Conservation (phyloP, 2,329 filamentous ascomycete species). For the Neofusicoccum sp. region DNA sequence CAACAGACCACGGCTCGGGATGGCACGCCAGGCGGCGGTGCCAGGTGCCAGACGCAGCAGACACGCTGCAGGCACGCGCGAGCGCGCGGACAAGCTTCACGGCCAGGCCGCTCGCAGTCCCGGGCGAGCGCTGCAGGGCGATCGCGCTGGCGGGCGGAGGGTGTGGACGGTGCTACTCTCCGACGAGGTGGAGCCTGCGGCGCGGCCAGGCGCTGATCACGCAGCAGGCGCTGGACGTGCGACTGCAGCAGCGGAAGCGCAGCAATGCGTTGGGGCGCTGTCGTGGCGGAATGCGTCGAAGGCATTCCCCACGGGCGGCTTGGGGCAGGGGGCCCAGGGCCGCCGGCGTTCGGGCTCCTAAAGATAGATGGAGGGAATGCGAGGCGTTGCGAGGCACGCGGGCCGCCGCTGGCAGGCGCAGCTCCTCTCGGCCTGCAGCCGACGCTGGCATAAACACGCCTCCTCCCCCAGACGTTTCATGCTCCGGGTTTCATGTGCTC, state of each 20-base stretch:
- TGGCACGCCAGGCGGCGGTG: neutral
- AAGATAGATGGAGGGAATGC: constrained; percentile 8
- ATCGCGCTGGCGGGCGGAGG: neutral
- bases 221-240: neutral
- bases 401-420: neutral
- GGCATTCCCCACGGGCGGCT: neutral
- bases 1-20: constrained; percentile 7
- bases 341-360: constrained; percentile 3
- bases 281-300: neutral
- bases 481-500: constrained; percentile 17
- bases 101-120: constrained; percentile 1
- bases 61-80: neutral
- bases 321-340: neutral
- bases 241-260: neutral
- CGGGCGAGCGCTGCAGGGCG: neutral
- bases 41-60: neutral
- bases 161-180: constrained; percentile 5
- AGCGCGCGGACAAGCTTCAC: neutral
- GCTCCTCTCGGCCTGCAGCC: constrained; percentile 5
- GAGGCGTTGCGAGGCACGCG: constrained; percentile 4
- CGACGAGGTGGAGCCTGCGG: constrained; percentile 10
- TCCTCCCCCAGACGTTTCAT: constrained; percentile 14
- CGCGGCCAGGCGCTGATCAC: constrained; percentile 16
- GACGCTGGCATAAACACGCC: constrained; percentile 11
- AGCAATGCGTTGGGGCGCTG: constrained; percentile 1